Conservation (phyloP, 2,329 filamentous ascomycete species). For the Hirsutella thompsonii region DNA sequence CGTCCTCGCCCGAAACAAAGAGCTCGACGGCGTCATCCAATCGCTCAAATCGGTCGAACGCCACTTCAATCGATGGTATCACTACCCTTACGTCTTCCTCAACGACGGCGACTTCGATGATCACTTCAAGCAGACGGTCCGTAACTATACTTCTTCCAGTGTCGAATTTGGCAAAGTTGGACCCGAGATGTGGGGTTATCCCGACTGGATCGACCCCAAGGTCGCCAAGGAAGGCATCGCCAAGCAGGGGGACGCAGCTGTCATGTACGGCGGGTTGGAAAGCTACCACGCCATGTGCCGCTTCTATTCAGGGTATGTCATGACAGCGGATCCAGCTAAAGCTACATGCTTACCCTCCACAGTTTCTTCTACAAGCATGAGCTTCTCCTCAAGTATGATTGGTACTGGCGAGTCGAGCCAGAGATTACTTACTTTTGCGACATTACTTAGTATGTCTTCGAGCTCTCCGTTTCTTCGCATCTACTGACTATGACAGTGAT, state of each 20-base stretch:
- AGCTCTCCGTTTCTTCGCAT: background rate
- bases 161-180: constrained; percentile 95
- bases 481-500: constrained; percentile 42
- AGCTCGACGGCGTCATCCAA: constrained; percentile 89
- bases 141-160: constrained; percentile 75
- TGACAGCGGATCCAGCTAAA: background rate
- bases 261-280: constrained; percentile 99
- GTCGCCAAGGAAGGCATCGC: constrained; percentile 92
- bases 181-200: constrained; percentile 86
- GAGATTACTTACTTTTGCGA: constrained; percentile 99
- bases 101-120: constrained; percentile 97
- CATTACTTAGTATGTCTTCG: constrained; percentile 70
- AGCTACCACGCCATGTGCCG: constrained; percentile 99
- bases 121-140: constrained; percentile 77
- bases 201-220: constrained; percentile 89
- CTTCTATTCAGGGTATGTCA: constrained; percentile 85
- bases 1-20: constrained; percentile 89
- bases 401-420: constrained; percentile 98
- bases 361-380: constrained; percentile 97
- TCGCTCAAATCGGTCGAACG: constrained; percentile 96
- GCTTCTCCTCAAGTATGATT: constrained; percentile 90
- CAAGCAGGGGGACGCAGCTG: constrained; percentile 90
- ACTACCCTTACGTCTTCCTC: constrained; percentile 96
- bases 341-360: constrained; percentile 9
- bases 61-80: constrained; percentile 98